phyloP scores from a whole-genome alignment of 2,329 filamentous ascomycete species.

The Paraconiothyrium brasiliense region DNA sequence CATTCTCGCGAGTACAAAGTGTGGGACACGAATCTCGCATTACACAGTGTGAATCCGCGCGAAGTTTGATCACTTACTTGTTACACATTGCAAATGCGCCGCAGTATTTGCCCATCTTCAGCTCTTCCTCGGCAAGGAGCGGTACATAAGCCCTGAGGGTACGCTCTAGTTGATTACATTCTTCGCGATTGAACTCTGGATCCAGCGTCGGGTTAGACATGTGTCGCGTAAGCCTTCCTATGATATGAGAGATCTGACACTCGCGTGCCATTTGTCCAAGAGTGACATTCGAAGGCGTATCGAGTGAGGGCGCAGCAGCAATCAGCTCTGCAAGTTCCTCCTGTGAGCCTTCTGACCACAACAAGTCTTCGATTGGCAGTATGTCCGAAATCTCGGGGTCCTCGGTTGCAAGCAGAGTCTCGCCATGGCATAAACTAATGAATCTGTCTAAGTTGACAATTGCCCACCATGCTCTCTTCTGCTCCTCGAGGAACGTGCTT shows the following conservation, averaged over 20 bases:
- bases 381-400: not conserved
- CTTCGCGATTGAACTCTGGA: not conserved
- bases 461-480: conserved; percentile 5
- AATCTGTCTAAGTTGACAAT: conserved; percentile 3
- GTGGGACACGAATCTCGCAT: too few relatives aligned
- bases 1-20: not conserved
- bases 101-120: conserved; percentile 1
- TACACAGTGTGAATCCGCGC: too few relatives aligned
- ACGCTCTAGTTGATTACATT: not conserved
- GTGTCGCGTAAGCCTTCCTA: not conserved
- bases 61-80: not conserved
- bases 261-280: conserved; percentile 6
- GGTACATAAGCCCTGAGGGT: not conserved
- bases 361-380: not conserved
- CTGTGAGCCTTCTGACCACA: conserved; percentile 1
- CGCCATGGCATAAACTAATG: not conserved
- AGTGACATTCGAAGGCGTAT: not conserved
- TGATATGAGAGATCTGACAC: conserved; percentile 1
- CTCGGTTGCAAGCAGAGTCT: not conserved
- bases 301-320: not conserved
- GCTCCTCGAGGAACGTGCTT: not conserved
- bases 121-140: not conserved
- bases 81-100: conserved; percentile 2
- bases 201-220: not conserved
- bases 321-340: not conserved